Percentiles rank a stretch among this genome's conserved stretches.
Evolutionary conservation across 768 basidiomycete species (phyloP).

Genomic region (Candolleomyces aberdarensis): DNA sequence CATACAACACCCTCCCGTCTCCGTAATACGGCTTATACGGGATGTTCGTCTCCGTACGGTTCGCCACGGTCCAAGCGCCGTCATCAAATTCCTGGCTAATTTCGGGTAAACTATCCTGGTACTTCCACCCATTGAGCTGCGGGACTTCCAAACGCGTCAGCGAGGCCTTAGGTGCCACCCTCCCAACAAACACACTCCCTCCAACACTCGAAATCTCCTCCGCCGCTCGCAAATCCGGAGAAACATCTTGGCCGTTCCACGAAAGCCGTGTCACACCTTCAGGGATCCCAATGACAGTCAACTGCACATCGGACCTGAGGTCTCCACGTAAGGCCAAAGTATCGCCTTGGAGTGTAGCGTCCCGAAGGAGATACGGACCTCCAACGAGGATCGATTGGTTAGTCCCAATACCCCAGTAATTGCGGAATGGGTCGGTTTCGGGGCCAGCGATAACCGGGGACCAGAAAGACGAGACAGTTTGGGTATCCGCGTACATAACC

Average conservation of each 20-base stretch:
- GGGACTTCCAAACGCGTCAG: constrained; percentile 39
- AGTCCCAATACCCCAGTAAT: constrained; percentile 73
- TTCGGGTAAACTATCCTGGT: constrained; percentile 74
- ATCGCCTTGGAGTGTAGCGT: constrained; percentile 45
- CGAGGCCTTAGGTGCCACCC: constrained; percentile 32
- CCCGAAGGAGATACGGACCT: constrained; percentile 64
- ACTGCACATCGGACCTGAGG: constrained; percentile 50
- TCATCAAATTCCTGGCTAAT: constrained; percentile 57
- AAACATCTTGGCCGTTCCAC: constrained; percentile 67
- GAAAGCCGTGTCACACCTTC: constrained; percentile 48
- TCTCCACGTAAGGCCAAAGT: constrained; percentile 66
- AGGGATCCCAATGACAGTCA: constrained; percentile 61
- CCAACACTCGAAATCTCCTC: constrained; percentile 34
- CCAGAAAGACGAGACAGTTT: constrained; percentile 72
- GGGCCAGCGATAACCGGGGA: constrained; percentile 58
- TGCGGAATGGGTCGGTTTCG: constrained; percentile 40
- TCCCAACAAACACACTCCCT: constrained; percentile 40
- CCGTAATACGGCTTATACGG: constrained; percentile 68
- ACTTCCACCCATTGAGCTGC: constrained; percentile 66
- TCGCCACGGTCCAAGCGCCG: constrained; percentile 58
- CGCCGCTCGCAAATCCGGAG: constrained; percentile 28
- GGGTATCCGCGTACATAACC: constrained; percentile 64
- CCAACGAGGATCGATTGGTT: constrained; percentile 65
- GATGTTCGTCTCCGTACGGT: constrained; percentile 73
- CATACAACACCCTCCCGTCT: constrained; percentile 76